Evolutionary conservation across 108 stramenopile genomes (phyloP).

Genomic region (Heterococcus sp.): DNA sequence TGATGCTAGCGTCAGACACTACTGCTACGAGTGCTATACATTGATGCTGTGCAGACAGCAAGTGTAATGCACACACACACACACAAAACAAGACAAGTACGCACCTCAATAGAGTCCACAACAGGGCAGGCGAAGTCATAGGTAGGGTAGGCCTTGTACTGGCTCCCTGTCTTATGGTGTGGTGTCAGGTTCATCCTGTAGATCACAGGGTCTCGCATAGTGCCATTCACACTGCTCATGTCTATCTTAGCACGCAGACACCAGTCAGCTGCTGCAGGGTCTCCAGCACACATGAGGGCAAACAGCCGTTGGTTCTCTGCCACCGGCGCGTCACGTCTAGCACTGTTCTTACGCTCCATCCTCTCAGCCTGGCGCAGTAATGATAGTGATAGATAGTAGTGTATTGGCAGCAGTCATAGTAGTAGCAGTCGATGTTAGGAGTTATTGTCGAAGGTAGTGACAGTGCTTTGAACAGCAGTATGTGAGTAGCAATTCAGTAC

Average conservation of each 20-base stretch:
- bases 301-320: conserved; percentile 77
- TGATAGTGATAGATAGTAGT: too few relatives aligned
- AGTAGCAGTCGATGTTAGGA: too few relatives aligned
- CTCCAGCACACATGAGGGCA: conserved; percentile 74
- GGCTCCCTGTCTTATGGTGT: conserved; percentile 91
- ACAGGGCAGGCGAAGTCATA: conserved; percentile 99
- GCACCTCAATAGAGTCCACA: conserved; percentile 95
- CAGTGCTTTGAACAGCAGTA: too few relatives aligned
- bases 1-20: too few relatives aligned
- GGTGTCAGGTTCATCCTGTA: conserved; percentile 87
- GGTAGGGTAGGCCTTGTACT: conserved; percentile 97
- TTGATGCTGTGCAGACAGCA: too few relatives aligned
- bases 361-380: conserved; percentile 47
- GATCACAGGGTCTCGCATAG: conserved; percentile 93
- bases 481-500: too few relatives aligned
- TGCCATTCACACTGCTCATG: conserved; percentile 89
- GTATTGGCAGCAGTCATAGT: too few relatives aligned
- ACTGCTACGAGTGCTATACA: too few relatives aligned
- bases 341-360: conserved; percentile 32
- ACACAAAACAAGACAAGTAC: too few relatives aligned
- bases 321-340: conserved; percentile 64
- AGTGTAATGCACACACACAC: too few relatives aligned
- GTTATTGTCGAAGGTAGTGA: too few relatives aligned
- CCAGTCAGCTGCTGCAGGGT: conserved; percentile 45
- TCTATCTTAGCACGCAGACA: conserved; percentile 98